Evolutionary conservation across 345 rosid genomes (phyloP).

Genomic region (Acer saccharum): DNA sequence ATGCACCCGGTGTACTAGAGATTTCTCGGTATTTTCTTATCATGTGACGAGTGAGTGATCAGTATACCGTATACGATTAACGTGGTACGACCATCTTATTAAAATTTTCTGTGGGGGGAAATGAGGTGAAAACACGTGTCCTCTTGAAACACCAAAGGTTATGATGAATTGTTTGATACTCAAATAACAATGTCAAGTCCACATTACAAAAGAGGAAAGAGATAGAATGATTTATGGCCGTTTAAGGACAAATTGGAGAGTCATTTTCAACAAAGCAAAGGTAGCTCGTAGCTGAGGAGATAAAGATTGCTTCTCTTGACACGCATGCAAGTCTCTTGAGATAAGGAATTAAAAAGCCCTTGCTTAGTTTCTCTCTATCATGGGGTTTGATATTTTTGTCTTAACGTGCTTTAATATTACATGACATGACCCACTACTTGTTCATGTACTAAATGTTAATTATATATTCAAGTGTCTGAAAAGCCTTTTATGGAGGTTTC

Average conservation of each 20-base stretch:
- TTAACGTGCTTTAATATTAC: not conserved
- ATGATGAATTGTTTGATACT: not conserved
- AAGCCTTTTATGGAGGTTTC: no score
- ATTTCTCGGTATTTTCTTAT: no score
- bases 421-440: not conserved
- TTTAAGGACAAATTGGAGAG: not conserved
- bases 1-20: no score
- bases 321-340: conserved; percentile 3
- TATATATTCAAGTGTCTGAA: no score
- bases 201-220: not conserved
- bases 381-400: not conserved
- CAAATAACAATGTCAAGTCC: not conserved
- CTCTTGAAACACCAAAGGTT: not conserved
- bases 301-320: not conserved
- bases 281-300: not conserved
- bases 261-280: conserved; percentile 9
- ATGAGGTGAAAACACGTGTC: not conserved
- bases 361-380: not conserved
- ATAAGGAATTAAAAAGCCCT: not conserved
- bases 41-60: not conserved
- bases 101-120: not conserved
- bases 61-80: no score
- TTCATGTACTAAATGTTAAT: no score
- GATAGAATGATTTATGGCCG: conserved; percentile 7
- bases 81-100: no score